phyloP scores from a whole-genome alignment of 108 stramenopile genomes.

The Nannochloropsis oceanica region DNA sequence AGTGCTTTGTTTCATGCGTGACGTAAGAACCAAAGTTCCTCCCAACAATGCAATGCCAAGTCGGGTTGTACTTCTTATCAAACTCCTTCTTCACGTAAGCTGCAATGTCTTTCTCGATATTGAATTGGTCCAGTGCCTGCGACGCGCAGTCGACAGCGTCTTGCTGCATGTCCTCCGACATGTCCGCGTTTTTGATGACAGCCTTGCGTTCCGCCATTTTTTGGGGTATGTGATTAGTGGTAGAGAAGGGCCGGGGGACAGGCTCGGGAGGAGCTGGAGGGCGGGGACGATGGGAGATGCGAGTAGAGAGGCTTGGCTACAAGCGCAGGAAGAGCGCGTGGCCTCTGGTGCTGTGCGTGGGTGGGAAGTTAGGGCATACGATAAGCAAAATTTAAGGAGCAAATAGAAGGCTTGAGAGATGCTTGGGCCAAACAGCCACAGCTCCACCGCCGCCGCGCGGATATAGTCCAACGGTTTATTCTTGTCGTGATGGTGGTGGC shows the following conservation, averaged over 20 bases:
- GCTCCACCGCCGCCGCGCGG: too few species aligned
- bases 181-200: slow-evolving; percentile 99
- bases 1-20: slow-evolving; percentile 97
- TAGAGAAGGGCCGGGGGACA: not conserved
- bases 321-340: too few species aligned
- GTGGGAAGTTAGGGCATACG: too few species aligned
- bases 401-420: too few species aligned
- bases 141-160: slow-evolving; percentile 97
- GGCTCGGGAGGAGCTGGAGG: too few species aligned
- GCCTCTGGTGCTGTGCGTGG: too few species aligned
- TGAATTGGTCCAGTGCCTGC: slow-evolving; percentile 97
- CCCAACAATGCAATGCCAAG: slow-evolving; percentile 84
- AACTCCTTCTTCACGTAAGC: slow-evolving; percentile 99
- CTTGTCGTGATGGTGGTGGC: too few species aligned
- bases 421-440: too few species aligned
- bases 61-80: slow-evolving; percentile 96
- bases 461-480: too few species aligned
- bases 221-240: not conserved
- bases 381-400: too few species aligned
- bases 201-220: slow-evolving; percentile 82
- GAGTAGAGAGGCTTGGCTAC: too few species aligned
- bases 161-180: slow-evolving; percentile 99
- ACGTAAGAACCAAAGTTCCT: slow-evolving; percentile 83
- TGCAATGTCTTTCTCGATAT: slow-evolving; percentile 98
- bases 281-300: too few species aligned